These are phyloP conservation scores for Babesia gibsoni DNA, from an alignment of 169 alveolate species.

Conservation along the genomic window DNA sequence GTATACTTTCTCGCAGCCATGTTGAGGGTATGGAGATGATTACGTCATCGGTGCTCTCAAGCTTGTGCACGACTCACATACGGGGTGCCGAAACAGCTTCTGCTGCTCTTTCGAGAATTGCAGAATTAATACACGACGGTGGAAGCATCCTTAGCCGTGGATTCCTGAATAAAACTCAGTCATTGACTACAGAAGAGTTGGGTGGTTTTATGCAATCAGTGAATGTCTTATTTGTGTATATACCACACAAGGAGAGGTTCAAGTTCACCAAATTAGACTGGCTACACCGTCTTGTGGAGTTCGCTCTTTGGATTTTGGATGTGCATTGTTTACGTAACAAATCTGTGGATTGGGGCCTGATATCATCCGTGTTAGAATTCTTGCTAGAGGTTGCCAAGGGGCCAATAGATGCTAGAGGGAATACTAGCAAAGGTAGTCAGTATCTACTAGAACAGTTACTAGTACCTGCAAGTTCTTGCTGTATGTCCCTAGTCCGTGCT, in stretches of 20 bases:
- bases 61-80: slow-evolving; percentile 40
- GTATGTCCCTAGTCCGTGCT: slow-evolving; percentile 43
- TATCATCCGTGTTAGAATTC: slow-evolving; percentile 36
- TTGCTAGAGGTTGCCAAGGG: slow-evolving; percentile 42
- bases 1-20: slow-evolving; percentile 44
- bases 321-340: slow-evolving; percentile 16
- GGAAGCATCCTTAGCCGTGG: slow-evolving; percentile 11
- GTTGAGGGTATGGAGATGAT: slow-evolving; percentile 36
- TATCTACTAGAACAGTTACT: slow-evolving; percentile 50
- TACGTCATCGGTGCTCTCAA: slow-evolving; percentile 17
- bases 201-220: slow-evolving; percentile 27
- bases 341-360: slow-evolving; percentile 28
- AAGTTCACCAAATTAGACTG: slow-evolving; percentile 21
- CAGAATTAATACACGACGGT: slow-evolving; percentile 24
- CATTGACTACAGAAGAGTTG: slow-evolving; percentile 10
- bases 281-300: slow-evolving; percentile 36
- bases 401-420: slow-evolving; percentile 20
- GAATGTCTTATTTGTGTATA: slow-evolving; percentile 3
- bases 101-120: slow-evolving; percentile 18
- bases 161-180: background rate
- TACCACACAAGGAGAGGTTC: slow-evolving; percentile 40
- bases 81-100: slow-evolving; percentile 9
- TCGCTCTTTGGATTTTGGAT: slow-evolving; percentile 28
- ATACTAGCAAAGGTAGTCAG: slow-evolving; percentile 42
- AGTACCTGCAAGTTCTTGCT: slow-evolving; percentile 39